Percentiles rank a stretch among this genome's conserved stretches.
phyloP scores from a whole-genome alignment of 2,329 filamentous ascomycete species.

The Alternaria viburni region DNA sequence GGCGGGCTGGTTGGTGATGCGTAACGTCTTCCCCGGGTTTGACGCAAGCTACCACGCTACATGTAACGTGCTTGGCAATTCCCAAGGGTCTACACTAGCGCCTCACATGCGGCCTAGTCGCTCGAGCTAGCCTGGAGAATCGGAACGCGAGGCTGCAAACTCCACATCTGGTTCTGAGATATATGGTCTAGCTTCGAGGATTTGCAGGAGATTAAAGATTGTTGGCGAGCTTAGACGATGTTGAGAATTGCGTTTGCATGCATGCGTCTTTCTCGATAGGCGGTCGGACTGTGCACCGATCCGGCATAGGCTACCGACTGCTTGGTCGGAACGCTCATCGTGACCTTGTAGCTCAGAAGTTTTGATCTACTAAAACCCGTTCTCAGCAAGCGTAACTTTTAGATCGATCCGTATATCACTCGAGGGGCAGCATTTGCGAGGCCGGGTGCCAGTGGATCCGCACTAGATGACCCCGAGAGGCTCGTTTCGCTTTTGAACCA shows the following conservation, averaged over 20 bases:
- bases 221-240: neutral
- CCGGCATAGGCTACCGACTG: neutral
- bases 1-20: conserved; percentile 6
- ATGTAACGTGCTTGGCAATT: conserved; percentile 10
- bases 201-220: neutral
- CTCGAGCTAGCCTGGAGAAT: neutral
- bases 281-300: neutral
- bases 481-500: neutral
- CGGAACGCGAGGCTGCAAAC: conserved; percentile 5
- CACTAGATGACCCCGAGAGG: neutral
- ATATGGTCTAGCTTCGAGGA: neutral
- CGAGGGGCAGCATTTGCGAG: neutral
- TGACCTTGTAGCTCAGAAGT: neutral
- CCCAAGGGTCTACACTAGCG: neutral
- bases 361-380: neutral
- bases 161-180: neutral
- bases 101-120: neutral
- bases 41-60: conserved; percentile 13
- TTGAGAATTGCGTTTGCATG: neutral
- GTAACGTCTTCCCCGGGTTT: conserved; percentile 5
- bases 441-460: neutral
- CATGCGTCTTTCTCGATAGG: neutral
- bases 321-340: neutral
- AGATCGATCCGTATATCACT: neutral
- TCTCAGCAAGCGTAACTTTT: neutral